Conservation (phyloP, 2,329 filamentous ascomycete genomes). For the Bipolaris bicolor region DNA sequence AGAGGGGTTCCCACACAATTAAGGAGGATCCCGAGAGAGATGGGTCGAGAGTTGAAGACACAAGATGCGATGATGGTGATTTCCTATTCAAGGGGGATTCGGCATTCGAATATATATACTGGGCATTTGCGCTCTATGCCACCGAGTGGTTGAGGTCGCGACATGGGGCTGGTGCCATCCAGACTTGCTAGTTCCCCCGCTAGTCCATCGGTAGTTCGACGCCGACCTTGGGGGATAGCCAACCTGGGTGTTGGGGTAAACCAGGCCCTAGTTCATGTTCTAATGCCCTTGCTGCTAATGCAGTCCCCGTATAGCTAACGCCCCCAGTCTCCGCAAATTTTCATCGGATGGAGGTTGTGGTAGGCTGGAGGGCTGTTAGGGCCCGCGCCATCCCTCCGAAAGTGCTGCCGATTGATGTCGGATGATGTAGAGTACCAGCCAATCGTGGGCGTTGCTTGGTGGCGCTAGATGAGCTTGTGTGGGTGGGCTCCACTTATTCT, state of each 20-base stretch:
- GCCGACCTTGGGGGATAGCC: slow-evolving; percentile 22
- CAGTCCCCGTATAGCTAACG: slow-evolving; percentile 22
- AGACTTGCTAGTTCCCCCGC: slow-evolving; percentile 23
- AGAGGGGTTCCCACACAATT: slow-evolving; percentile 5
- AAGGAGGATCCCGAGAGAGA: slow-evolving; percentile 17
- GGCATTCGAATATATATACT: slow-evolving; percentile 33
- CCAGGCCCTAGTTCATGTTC: neutral
- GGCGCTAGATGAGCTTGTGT: slow-evolving; percentile 4
- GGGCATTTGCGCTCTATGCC: slow-evolving; percentile 5
- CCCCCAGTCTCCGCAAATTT: slow-evolving; percentile 29
- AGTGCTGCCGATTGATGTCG: slow-evolving; percentile 23
- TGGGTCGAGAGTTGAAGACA: slow-evolving; percentile 20
- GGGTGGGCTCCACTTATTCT: slow-evolving; percentile 27
- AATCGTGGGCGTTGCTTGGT: slow-evolving; percentile 17
- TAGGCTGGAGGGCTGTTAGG: slow-evolving; percentile 23
- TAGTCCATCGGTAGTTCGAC: slow-evolving; percentile 22
- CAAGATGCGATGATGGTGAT: slow-evolving; percentile 24
- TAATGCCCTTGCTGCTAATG: slow-evolving; percentile 16
- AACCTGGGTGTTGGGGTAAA: slow-evolving; percentile 14
- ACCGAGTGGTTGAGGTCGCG: slow-evolving; percentile 17
- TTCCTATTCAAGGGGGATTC: slow-evolving; percentile 9
- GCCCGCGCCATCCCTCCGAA: slow-evolving; percentile 21
- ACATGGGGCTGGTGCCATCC: slow-evolving; percentile 31
- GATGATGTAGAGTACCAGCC: slow-evolving; percentile 11
- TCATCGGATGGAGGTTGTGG: slow-evolving; percentile 8